These are phyloP conservation scores for Colletotrichum sansevieriae DNA, from an alignment of 2,329 filamentous ascomycete genomes.

Conservation along the genomic window DNA sequence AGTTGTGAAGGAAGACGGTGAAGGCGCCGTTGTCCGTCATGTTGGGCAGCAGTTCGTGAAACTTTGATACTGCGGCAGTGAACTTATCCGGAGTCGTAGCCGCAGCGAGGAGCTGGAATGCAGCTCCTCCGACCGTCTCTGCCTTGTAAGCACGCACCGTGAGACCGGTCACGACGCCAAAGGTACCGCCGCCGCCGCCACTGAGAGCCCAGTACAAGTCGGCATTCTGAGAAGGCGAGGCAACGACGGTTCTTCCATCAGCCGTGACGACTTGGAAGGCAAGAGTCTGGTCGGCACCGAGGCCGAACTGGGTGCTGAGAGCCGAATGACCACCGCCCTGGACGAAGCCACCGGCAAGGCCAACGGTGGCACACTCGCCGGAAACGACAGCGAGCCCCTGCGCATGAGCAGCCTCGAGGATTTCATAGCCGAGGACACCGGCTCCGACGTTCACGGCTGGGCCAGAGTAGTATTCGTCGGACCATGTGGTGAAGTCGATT, in stretches of 20 bases:
- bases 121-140: conserved; percentile 57
- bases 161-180: conserved; percentile 63
- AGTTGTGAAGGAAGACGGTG: conserved; percentile 61
- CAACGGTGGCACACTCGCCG: conserved; percentile 43
- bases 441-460: conserved; percentile 66
- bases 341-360: conserved; percentile 60
- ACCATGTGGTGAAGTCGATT: conserved; percentile 56
- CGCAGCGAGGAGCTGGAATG: conserved; percentile 54
- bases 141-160: conserved; percentile 63
- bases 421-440: conserved; percentile 64
- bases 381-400: conserved; percentile 37
- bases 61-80: conserved; percentile 61
- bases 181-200: conserved; percentile 66
- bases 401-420: conserved; percentile 53
- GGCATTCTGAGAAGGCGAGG: conserved; percentile 55
- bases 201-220: conserved; percentile 69
- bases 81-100: conserved; percentile 54
- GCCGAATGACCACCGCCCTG: conserved; percentile 62
- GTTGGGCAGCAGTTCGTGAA: conserved; percentile 55
- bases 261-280: conserved; percentile 61
- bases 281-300: conserved; percentile 63
- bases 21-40: conserved; percentile 65
- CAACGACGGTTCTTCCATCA: conserved; percentile 56
- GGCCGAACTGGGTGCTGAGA: conserved; percentile 57
- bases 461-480: conserved; percentile 59